These are phyloP conservation scores for Magnolia kwangsiensis DNA, from an alignment of 164 flowering plant species.

Conservation along the genomic window DNA sequence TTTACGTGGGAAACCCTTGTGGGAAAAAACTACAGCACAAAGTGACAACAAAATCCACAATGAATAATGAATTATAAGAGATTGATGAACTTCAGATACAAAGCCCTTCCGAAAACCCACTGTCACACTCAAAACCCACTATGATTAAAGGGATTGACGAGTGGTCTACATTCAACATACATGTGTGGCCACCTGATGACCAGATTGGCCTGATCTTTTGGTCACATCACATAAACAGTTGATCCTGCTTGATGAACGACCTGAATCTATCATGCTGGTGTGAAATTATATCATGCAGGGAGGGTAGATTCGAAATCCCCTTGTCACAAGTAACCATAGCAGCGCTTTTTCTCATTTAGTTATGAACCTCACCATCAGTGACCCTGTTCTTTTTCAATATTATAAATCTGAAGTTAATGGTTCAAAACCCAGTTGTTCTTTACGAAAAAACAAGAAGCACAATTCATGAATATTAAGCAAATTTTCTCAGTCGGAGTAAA, in stretches of 20 bases:
- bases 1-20: no score
- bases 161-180: neutral
- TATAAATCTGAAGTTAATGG: conserved; percentile 50
- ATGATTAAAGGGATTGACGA: neutral
- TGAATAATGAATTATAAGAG: no score
- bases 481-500: no score
- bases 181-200: neutral
- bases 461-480: no score
- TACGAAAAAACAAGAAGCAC: no score
- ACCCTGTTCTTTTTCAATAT: conserved; percentile 49
- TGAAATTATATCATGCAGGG: neutral
- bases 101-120: no score
- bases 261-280: neutral
- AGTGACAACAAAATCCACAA: no score
- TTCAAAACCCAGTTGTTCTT: conserved; percentile 7
- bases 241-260: neutral
- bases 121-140: no score
- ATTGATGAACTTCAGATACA: no score
- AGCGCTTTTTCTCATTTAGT: conserved; percentile 4
- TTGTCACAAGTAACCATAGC: neutral
- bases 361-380: conserved; percentile 72
- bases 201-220: neutral
- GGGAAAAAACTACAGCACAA: no score
- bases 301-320: no score
- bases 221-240: neutral